phyloP scores from a whole-genome alignment of 139 green algal species.

The Gonium pectorale region DNA sequence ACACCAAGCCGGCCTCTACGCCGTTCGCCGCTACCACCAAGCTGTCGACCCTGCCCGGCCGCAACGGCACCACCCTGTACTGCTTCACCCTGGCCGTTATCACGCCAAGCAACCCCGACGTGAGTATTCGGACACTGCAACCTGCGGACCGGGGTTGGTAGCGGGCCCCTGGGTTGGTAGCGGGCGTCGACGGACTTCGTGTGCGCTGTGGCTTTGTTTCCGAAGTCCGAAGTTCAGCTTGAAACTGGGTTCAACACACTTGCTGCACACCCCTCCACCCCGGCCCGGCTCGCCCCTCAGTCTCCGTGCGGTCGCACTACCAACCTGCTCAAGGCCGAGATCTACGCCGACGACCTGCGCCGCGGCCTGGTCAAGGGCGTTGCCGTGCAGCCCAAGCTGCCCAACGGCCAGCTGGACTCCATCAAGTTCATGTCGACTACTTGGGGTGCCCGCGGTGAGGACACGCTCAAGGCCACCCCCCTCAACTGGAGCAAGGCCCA shows the following conservation, averaged over 20 bases:
- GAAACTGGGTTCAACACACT: no score
- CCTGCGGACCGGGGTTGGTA: no score
- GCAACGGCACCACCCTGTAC: neutral
- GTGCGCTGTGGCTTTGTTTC: no score
- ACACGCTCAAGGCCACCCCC: conserved; percentile 22
- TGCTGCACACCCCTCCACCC: no score
- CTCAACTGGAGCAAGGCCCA: conserved; percentile 27
- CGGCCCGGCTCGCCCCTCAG: neutral
- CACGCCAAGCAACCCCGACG: neutral
- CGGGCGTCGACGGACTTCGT: no score
- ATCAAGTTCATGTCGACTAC: neutral
- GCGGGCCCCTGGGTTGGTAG: no score
- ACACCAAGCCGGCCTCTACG: neutral
- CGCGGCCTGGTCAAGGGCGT: neutral
- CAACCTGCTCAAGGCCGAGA: neutral
- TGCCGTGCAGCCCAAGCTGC: neutral
- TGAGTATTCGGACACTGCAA: neutral
- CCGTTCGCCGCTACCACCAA: conserved; percentile 1
- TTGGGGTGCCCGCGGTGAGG: conserved; percentile 6
- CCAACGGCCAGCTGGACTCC: no score
- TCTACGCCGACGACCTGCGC: conserved; percentile 12
- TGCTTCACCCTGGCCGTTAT: conserved; percentile 1
- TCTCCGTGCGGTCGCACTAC: neutral
- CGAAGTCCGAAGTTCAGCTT: no score
- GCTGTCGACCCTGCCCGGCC: neutral